These are phyloP conservation scores for Prillingera fragicola DNA, from an alignment of 1,284 basidiomycete genomes.

Conservation along the genomic window DNA sequence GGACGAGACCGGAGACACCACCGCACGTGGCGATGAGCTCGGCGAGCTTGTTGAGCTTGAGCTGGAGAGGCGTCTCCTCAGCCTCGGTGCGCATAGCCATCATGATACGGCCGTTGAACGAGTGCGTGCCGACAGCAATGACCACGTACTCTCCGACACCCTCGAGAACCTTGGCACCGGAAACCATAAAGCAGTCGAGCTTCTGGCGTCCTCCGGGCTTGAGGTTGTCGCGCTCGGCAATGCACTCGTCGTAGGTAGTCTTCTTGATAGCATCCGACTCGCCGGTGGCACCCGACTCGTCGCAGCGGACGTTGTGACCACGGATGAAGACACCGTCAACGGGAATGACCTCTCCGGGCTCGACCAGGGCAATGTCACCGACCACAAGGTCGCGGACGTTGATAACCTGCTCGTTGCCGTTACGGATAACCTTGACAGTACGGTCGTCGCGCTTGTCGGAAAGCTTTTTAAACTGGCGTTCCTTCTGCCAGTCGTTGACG, in stretches of 20 bases:
- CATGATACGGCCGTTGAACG: slow-evolving; percentile 94
- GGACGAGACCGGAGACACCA: slow-evolving; percentile 68
- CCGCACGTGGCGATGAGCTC: slow-evolving; percentile 92
- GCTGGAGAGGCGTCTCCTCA: slow-evolving; percentile 74
- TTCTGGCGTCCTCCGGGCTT: slow-evolving; percentile 52
- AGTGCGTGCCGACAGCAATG: slow-evolving; percentile 82
- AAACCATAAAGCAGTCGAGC: slow-evolving; percentile 87
- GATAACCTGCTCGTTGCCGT: slow-evolving; percentile 70
- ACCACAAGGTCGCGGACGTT: slow-evolving; percentile 87
- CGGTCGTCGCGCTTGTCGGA: slow-evolving; percentile 97
- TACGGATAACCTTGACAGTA: slow-evolving; percentile 82
- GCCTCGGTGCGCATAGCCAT: slow-evolving; percentile 54
- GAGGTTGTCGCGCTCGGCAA: slow-evolving; percentile 50
- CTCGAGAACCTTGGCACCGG: slow-evolving; percentile 90
- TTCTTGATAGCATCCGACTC: slow-evolving; percentile 95
- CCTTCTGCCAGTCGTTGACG: slow-evolving; percentile 76
- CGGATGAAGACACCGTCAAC: slow-evolving; percentile 91
- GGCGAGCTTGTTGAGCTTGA: slow-evolving; percentile 86
- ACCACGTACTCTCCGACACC: slow-evolving; percentile 91
- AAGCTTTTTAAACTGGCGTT: slow-evolving; percentile 84
- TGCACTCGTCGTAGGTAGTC: slow-evolving; percentile 69
- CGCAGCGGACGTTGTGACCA: slow-evolving; percentile 91
- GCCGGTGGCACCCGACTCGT: slow-evolving; percentile 93
- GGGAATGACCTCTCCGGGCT: slow-evolving; percentile 92
- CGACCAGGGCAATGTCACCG: slow-evolving; percentile 83